Evolutionary conservation across 352 stramenopile genomes (phyloP).

Genomic region (Phytophthora hybrid): DNA sequence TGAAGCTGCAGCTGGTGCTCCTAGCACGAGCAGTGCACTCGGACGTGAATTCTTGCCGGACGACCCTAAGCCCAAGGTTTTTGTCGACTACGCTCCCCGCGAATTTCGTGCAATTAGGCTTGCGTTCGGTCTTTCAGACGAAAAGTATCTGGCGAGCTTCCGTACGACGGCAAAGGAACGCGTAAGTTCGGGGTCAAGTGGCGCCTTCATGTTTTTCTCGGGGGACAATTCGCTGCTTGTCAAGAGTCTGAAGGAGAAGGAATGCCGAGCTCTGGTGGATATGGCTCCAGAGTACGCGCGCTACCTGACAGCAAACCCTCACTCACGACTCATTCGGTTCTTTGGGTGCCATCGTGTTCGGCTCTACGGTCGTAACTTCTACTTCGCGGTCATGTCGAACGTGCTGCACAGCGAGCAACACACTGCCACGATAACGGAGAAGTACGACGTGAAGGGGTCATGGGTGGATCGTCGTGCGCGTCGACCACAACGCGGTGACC

Average conservation of each 20-base stretch:
- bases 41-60: slow-evolving; percentile 42
- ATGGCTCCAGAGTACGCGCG: slow-evolving; percentile 78
- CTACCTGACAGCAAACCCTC: slow-evolving; percentile 66
- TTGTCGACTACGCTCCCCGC: slow-evolving; percentile 77
- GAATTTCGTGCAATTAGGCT: slow-evolving; percentile 72
- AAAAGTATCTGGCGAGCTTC: slow-evolving; percentile 79
- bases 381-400: slow-evolving; percentile 86
- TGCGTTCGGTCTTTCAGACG: slow-evolving; percentile 70
- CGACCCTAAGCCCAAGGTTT: slow-evolving; percentile 72
- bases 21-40: slow-evolving; percentile 15
- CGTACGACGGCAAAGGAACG: slow-evolving; percentile 81
- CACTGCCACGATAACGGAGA: slow-evolving; percentile 68
- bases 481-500: slow-evolving; percentile 55
- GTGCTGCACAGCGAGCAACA: slow-evolving; percentile 70
- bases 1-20: slow-evolving; percentile 11
- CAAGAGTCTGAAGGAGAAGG: slow-evolving; percentile 82
- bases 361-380: slow-evolving; percentile 84
- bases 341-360: slow-evolving; percentile 86
- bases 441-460: slow-evolving; percentile 84
- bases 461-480: slow-evolving; percentile 72
- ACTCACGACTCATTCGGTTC: slow-evolving; percentile 84
- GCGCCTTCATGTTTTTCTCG: slow-evolving; percentile 88
- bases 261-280: slow-evolving; percentile 73
- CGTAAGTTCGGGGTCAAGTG: slow-evolving; percentile 77
- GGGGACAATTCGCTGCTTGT: slow-evolving; percentile 80